These are phyloP conservation scores for Dactylellina haptotyla DNA, from an alignment of 2,329 filamentous ascomycete species.

Conservation along the genomic window DNA sequence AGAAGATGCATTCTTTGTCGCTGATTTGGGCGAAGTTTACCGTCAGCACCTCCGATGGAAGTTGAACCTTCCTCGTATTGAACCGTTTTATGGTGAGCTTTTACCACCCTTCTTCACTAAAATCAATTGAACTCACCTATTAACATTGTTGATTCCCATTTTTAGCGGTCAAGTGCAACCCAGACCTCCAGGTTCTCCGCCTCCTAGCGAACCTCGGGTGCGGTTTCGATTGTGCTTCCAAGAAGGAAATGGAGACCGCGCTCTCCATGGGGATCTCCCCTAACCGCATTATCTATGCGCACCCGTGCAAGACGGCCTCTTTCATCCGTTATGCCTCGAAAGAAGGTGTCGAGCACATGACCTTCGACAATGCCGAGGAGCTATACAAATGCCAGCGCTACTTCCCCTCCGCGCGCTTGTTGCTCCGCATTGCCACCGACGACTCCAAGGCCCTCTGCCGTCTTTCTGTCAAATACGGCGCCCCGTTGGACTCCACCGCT, in stretches of 20 bases:
- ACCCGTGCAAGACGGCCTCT: constrained; percentile 99
- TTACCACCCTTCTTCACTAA: not conserved
- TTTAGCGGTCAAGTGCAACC: constrained; percentile 97
- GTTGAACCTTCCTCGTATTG: constrained; percentile 87
- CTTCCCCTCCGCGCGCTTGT: constrained; percentile 88
- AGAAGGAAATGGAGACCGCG: constrained; percentile 94
- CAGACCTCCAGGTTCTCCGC: constrained; percentile 85
- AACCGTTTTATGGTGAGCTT: constrained; percentile 89
- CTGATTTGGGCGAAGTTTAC: constrained; percentile 97
- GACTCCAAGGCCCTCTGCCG: constrained; percentile 94
- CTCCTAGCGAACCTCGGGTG: constrained; percentile 88
- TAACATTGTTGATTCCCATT: constrained; percentile 8
- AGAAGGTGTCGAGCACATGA: constrained; percentile 94
- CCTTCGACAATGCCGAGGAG: constrained; percentile 98
- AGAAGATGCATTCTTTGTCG: constrained; percentile 98
- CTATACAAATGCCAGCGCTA: constrained; percentile 96
- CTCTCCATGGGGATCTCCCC: constrained; percentile 83
- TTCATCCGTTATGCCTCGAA: constrained; percentile 90
- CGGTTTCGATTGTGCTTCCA: constrained; percentile 98
- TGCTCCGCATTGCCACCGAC: constrained; percentile 93
- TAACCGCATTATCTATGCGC: constrained; percentile 95
- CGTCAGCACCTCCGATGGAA: constrained; percentile 99
- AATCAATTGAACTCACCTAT: not conserved
- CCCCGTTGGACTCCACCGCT: constrained; percentile 82
- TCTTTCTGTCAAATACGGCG: constrained; percentile 96